A percentile compares a stretch with the other conserved stretches of the same genome.
Evolutionary conservation across 192 early-diverging fungal genomes (phyloP).

Genomic region (Chytriomyces sp.): DNA sequence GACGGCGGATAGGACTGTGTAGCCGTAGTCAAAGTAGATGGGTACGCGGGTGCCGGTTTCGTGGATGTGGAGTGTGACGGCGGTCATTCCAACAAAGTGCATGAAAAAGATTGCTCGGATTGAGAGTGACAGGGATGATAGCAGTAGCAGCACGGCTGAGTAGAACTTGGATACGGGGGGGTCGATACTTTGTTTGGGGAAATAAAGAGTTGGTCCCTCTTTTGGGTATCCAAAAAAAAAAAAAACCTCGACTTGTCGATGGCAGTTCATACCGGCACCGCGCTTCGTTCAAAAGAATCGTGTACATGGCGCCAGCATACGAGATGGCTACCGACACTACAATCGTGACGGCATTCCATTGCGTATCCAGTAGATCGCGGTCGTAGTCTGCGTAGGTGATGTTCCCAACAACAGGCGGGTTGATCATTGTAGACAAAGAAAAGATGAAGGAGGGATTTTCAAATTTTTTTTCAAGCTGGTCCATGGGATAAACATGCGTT

Average conservation of each 20-base stretch:
- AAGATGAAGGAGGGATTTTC: too few species aligned
- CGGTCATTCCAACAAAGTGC: conserved; percentile 25
- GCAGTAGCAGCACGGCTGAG: not conserved
- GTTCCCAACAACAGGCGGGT: too few species aligned
- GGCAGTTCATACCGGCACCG: not conserved
- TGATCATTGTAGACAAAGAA: too few species aligned
- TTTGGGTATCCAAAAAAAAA: too few species aligned
- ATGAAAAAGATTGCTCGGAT: conserved; percentile 25
- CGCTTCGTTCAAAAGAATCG: conserved; percentile 20
- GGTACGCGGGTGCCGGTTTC: not conserved
- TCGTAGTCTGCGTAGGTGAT: too few species aligned
- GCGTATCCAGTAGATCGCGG: not conserved
- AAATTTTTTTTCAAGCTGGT: too few species aligned
- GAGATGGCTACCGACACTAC: conserved; percentile 7
- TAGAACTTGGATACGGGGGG: not conserved
- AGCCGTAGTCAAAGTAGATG: conserved; percentile 11
- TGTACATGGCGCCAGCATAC: conserved; percentile 18
- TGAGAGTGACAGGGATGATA: not conserved
- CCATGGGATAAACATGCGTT: too few species aligned
- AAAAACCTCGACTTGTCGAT: not conserved
- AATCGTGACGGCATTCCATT: conserved; percentile 7
- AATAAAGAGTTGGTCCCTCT: not conserved
- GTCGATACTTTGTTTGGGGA: not conserved
- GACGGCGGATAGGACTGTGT: conserved; percentile 5
- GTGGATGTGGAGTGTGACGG: not conserved